Evolutionary conservation across 1,284 basidiomycete genomes (phyloP).

Genomic region (Mrakiaceae sp.): DNA sequence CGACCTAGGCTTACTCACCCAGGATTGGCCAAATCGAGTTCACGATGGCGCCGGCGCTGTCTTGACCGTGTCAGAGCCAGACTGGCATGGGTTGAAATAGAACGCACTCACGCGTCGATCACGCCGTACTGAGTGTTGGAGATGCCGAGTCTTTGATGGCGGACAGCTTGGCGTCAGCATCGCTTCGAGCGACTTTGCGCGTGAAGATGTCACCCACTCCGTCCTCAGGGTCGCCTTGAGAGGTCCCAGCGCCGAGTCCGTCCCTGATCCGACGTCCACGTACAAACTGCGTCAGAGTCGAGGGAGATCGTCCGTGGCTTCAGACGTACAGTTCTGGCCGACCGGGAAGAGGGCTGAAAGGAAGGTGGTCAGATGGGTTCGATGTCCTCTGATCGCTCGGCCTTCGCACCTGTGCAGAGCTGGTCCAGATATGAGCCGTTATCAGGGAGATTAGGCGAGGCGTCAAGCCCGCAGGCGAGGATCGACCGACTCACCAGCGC

Average conservation of each 20-base stretch:
- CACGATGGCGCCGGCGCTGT: not conserved
- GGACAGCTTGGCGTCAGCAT: not conserved
- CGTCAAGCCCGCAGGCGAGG: too few species aligned
- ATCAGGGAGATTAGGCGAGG: too few species aligned
- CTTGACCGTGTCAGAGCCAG: not conserved
- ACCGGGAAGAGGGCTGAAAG: not conserved
- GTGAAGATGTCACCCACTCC: not conserved
- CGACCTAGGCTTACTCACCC: not conserved
- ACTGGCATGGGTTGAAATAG: not conserved
- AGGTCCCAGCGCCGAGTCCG: constrained; percentile 1
- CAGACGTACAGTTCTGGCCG: not conserved
- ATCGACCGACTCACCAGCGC: not conserved
- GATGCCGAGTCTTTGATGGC: not conserved
- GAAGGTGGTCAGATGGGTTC: not conserved
- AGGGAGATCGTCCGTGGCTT: not conserved
- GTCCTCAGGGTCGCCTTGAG: constrained; percentile 1
- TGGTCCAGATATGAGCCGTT: not conserved
- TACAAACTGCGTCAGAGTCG: not conserved
- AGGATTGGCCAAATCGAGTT: constrained; percentile 7
- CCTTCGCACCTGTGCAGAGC: not conserved
- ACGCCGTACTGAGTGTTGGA: constrained; percentile 4
- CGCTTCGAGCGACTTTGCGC: too few species aligned
- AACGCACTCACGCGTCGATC: not conserved
- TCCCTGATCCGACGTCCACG: not conserved
- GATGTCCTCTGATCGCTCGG: not conserved